These are phyloP conservation scores for Zizania latifolia DNA, from an alignment of 176 grass and related monocot species.

Conservation along the genomic window DNA sequence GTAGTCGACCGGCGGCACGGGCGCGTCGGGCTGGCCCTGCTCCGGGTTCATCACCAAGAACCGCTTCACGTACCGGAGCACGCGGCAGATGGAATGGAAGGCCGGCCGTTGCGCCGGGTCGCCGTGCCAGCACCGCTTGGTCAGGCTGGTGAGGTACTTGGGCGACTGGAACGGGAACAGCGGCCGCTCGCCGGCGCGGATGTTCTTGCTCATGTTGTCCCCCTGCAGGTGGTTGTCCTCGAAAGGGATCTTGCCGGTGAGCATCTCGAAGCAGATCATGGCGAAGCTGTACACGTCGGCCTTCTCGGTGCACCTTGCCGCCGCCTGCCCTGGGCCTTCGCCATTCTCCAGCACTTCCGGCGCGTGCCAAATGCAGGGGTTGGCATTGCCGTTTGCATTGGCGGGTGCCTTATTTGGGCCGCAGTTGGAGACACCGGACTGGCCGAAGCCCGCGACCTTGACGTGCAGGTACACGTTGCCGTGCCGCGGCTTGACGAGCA, in stretches of 20 bases:
- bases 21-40: conserved; percentile 39
- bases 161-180: conserved; percentile 79
- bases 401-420: not conserved
- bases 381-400: not conserved
- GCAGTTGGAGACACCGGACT: not conserved
- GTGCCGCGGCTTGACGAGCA: conserved; percentile 51
- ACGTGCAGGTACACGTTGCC: conserved; percentile 47
- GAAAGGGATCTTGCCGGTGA: conserved; percentile 89
- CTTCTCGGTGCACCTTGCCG: conserved; percentile 51
- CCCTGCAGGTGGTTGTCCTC: conserved; percentile 90
- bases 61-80: conserved; percentile 78
- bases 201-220: conserved; percentile 92
- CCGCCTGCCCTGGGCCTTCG: conserved; percentile 2
- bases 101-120: conserved; percentile 72
- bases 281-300: conserved; percentile 84
- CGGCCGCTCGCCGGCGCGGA: conserved; percentile 65
- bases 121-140: conserved; percentile 74
- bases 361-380: conserved; percentile 77
- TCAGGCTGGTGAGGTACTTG: conserved; percentile 68
- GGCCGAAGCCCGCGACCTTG: conserved; percentile 58
- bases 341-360: conserved; percentile 67
- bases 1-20: conserved; percentile 51
- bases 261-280: conserved; percentile 89
- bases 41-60: conserved; percentile 70
- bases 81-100: conserved; percentile 70